Evolutionary conservation across 2,329 filamentous ascomycete species (phyloP).

Genomic region (Bipolaris zeicola): DNA sequence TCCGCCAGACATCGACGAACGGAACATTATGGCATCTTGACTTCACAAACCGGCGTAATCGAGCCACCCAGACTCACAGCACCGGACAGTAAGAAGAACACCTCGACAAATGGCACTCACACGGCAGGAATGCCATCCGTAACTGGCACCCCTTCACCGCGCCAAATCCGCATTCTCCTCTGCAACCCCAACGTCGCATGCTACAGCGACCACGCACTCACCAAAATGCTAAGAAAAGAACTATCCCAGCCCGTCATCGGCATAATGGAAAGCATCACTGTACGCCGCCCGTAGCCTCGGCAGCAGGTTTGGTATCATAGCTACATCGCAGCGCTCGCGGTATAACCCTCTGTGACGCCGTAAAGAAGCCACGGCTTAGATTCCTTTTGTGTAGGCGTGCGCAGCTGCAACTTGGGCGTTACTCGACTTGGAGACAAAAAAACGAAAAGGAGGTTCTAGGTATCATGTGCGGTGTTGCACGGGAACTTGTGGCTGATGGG

Average conservation of each 20-base stretch:
- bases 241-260: slow-evolving; percentile 53
- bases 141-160: no score
- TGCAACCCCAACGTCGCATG: slow-evolving; percentile 48
- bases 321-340: background rate
- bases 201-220: slow-evolving; percentile 57
- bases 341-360: background rate
- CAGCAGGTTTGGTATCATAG: slow-evolving; percentile 21
- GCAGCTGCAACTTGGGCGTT: slow-evolving; percentile 51
- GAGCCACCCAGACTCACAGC: background rate
- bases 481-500: slow-evolving; percentile 48
- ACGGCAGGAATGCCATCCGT: background rate
- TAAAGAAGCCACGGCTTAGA: slow-evolving; percentile 48
- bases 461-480: slow-evolving; percentile 49
- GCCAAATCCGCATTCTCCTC: background rate
- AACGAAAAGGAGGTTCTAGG: slow-evolving; percentile 48
- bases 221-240: slow-evolving; percentile 55
- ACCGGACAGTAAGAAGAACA: no score
- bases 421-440: slow-evolving; percentile 52
- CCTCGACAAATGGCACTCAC: no score
- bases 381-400: slow-evolving; percentile 52
- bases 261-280: slow-evolving; percentile 59
- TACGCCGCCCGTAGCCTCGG: slow-evolving; percentile 59
- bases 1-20: background rate
- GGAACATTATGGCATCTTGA: background rate
- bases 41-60: background rate